phyloP scores from a whole-genome alignment of 345 rosid genomes.

The Moricandia arvensis region DNA sequence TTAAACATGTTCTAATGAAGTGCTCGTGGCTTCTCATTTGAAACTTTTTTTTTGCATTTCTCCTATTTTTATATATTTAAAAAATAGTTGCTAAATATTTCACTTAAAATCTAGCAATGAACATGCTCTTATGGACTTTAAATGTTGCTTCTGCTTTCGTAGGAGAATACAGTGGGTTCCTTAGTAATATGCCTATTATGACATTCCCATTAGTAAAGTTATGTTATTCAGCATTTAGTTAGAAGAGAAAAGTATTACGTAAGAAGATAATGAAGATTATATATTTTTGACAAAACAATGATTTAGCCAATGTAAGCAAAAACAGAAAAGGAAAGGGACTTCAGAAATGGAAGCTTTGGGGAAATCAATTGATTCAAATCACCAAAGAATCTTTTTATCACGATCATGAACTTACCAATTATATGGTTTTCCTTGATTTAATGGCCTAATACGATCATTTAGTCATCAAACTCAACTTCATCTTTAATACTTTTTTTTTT shows the following conservation, averaged over 20 bases:
- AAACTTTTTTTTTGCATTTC: background rate
- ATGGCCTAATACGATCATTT: background rate
- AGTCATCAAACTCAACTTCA: slow-evolving; percentile 11
- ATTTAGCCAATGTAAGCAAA: background rate
- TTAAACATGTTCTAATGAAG: too few species aligned
- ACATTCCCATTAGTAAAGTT: background rate
- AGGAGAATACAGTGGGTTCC: background rate
- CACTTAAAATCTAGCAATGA: background rate
- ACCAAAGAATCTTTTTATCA: background rate
- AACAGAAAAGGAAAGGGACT: background rate
- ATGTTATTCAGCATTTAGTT: background rate
- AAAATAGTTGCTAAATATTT: background rate
- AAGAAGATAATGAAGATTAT: background rate
- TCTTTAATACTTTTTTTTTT: too few species aligned
- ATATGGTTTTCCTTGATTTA: slow-evolving; percentile 2
- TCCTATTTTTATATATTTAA: background rate
- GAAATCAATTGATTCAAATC: background rate
- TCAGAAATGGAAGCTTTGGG: background rate
- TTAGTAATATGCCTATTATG: background rate
- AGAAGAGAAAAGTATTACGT: background rate
- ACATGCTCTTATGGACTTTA: background rate
- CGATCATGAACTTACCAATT: slow-evolving; percentile 12
- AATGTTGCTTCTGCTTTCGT: background rate
- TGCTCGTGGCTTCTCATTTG: background rate
- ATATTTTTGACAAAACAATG: background rate